Percentiles rank a stretch among this genome's conserved stretches.
Conservation (phyloP, 306 rosid genomes). For the Sphenostylis stenocarpa region DNA sequence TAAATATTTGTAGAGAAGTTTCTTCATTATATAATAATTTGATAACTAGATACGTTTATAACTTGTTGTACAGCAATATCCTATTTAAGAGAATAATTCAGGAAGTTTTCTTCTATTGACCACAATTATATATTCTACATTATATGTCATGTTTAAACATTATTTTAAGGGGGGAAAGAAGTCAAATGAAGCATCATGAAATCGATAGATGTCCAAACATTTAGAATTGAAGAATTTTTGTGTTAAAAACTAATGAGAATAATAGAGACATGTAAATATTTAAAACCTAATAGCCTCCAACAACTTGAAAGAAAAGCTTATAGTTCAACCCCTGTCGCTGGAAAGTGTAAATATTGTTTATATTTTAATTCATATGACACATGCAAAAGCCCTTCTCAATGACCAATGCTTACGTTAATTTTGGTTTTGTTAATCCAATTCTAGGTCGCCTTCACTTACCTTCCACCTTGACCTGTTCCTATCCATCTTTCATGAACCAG, state of each 20-base stretch:
- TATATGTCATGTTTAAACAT: not conserved
- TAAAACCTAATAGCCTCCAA: not conserved
- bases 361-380: not conserved
- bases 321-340: not conserved
- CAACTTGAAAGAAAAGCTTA: not conserved
- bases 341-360: not conserved
- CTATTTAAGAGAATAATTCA: not conserved
- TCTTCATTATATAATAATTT: not conserved
- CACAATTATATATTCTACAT: not conserved
- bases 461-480: slow-evolving; percentile 16
- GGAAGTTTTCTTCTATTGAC: not conserved
- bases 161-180: not conserved
- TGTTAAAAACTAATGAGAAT: not conserved
- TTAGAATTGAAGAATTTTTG: not conserved
- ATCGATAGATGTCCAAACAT: not conserved
- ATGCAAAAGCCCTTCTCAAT: not conserved
- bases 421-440: slow-evolving; percentile 17
- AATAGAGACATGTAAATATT: not conserved
- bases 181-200: not conserved
- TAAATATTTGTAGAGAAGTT: too few species aligned
- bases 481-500: not conserved
- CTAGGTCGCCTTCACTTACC: slow-evolving; percentile 31
- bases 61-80: not conserved
- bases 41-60: not conserved
- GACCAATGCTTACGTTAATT: slow-evolving; percentile 19